phyloP scores from a whole-genome alignment of 345 rosid genomes.

The Aquilaria sinensis region DNA sequence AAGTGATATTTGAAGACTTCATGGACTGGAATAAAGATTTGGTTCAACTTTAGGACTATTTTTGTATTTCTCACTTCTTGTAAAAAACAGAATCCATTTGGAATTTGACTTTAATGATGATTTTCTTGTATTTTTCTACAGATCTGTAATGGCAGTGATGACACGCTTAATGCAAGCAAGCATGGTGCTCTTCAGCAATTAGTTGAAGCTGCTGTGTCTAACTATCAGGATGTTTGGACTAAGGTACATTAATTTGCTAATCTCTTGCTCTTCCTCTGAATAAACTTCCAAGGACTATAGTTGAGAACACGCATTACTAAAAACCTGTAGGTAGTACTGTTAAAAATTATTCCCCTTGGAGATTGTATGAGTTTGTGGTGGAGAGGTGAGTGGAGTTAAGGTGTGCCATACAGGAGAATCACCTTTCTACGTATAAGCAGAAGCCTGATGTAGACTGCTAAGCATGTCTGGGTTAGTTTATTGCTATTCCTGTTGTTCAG shows the following conservation, averaged over 20 bases:
- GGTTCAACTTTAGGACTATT: no score
- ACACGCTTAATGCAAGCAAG: constrained; percentile 52
- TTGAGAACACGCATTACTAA: not conserved
- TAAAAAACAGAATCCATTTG: not conserved
- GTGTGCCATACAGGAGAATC: no score
- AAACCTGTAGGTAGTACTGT: not conserved
- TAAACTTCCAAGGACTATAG: not conserved
- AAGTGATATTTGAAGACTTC: no score
- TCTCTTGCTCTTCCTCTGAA: not conserved
- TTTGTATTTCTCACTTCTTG: no score
- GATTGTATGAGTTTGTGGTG: no score
- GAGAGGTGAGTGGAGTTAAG: no score
- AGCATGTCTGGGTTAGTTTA: no score
- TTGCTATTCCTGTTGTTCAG: no score
- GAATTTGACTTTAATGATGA: not conserved
- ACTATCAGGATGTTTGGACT: constrained; percentile 70
- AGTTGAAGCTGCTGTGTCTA: constrained; percentile 68
- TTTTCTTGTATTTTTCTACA: constrained; percentile 21
- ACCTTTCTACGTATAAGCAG: no score
- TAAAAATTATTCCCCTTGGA: no score
- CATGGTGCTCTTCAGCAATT: constrained; percentile 74
- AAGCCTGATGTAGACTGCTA: no score
- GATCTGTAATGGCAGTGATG: constrained; percentile 74
- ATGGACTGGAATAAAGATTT: no score
- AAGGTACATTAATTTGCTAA: constrained; percentile 36